Evolutionary conservation across 164 flowering plant genomes (phyloP), one percentile per base, ranked within the genome.

Genomic region (Nymphaea colorata): DNA sequence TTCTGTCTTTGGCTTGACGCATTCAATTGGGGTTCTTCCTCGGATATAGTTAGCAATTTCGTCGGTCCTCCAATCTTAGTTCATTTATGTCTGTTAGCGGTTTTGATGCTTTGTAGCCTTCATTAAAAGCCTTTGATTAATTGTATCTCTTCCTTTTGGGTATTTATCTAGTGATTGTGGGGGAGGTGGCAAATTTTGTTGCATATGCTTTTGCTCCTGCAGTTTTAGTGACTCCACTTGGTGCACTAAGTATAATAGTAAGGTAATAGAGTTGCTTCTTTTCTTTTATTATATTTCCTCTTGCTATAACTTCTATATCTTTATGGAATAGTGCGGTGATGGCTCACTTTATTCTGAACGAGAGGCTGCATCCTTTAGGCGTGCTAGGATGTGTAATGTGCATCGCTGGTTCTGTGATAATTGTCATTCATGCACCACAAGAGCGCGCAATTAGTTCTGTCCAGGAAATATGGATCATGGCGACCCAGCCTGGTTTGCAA

Each of bases 121-220:
- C 36, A 25, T 25, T 25, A 25, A 25, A 25, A 25, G 36, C 36
- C 36, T 25, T 25, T 25, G 0, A 25, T 25, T 25, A 25, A 51
- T 8, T 51, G 57, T 15, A 51, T 51, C 14, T 51, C 8, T 51
- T 5, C 10, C 10, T 61, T 12, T 61, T 82, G 71, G 55, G 74
- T 67, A 74, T 63, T 74, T 47, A 64, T 78, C 41, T 73, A 87
- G 95, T 91, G 97, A 83, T 88, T 55, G 77, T 91, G 69, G 97
- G 97, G 43, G 97, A 91, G 83, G 78, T 82, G 62, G 89, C 97
- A 44, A 91, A 91, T 68, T 91, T 88, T 69, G 85, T 84, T 61
- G 97, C 95, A 6, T 91, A 91, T 80, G 91, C 91, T 64, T 91
- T 86, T 81, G 93, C 97, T 44, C 97, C 97, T 6, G 94, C 97